Evolutionary conservation across 176 grass and related monocot species (phyloP).

Genomic region (Triticum monococcum): DNA sequence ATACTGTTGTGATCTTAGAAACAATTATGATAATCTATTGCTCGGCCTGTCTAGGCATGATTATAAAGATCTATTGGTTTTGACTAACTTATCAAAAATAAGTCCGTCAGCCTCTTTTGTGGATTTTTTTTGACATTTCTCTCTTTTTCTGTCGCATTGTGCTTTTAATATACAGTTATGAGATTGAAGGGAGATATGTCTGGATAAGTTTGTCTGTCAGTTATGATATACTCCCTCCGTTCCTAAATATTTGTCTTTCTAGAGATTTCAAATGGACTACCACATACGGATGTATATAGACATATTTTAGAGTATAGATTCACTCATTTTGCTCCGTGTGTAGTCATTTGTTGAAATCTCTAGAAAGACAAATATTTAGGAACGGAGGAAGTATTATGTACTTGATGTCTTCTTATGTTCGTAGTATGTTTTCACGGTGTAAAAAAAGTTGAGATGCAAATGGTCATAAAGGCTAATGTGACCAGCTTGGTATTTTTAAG

Average conservation of each 20-base stretch:
- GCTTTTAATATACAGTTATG: background rate
- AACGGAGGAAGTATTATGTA: background rate
- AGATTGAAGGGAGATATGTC: background rate
- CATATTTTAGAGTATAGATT: too few species aligned
- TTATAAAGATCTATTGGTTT: background rate
- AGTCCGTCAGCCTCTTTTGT: background rate
- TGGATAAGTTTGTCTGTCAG: conserved; percentile 4
- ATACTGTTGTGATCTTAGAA: background rate
- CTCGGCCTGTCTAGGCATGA: background rate
- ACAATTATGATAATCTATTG: background rate
- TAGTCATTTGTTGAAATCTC: too few species aligned
- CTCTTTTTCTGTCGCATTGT: background rate
- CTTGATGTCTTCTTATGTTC: background rate
- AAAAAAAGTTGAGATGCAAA: conserved; percentile 13
- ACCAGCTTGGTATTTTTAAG: background rate
- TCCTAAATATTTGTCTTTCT: too few species aligned
- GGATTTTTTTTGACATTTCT: background rate
- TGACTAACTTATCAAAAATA: background rate
- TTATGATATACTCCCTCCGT: background rate
- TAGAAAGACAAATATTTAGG: too few species aligned
- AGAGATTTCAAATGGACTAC: too few species aligned
- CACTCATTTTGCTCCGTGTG: too few species aligned
- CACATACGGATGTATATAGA: too few species aligned
- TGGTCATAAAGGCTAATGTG: background rate
- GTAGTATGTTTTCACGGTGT: background rate